phyloP scores from a whole-genome alignment of 768 basidiomycete species.

The Termitomyces sp. region DNA sequence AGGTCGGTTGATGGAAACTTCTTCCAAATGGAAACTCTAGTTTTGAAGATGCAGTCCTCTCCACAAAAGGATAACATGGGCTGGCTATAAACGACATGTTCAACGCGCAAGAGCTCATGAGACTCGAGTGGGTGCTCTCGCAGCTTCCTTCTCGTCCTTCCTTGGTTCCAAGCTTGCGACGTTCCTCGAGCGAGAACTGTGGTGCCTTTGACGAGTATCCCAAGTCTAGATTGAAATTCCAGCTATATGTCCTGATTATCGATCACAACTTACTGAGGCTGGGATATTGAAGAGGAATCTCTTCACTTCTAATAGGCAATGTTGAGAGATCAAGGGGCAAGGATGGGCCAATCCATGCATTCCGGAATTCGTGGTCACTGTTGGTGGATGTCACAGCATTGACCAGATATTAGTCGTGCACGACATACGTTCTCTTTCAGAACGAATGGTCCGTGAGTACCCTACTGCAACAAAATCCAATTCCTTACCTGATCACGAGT shows the following conservation, averaged over 20 bases:
- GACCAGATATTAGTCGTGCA: neutral
- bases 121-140: slow-evolving; percentile 43
- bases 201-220: slow-evolving; percentile 58
- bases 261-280: slow-evolving; percentile 45
- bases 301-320: slow-evolving; percentile 44
- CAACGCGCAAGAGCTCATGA: neutral
- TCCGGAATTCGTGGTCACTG: slow-evolving; percentile 68
- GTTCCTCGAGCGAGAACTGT: slow-evolving; percentile 50
- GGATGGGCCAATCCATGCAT: slow-evolving; percentile 69
- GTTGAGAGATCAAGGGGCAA: slow-evolving; percentile 58
- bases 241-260: neutral
- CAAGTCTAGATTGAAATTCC: slow-evolving; percentile 36
- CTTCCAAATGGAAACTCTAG: too few species aligned
- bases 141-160: slow-evolving; percentile 61
- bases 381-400: neutral
- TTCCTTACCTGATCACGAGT: slow-evolving; percentile 59
- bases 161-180: slow-evolving; percentile 52
- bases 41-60: too few species aligned
- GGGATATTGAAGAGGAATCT: slow-evolving; percentile 64
- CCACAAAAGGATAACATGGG: too few species aligned
- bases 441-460: slow-evolving; percentile 1
- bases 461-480: neutral
- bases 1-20: neutral
- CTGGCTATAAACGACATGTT: too few species aligned
- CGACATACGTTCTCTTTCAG: slow-evolving; percentile 43